phyloP scores from a whole-genome alignment of 129 eudicot genomes.

The Glebionis coronaria region DNA sequence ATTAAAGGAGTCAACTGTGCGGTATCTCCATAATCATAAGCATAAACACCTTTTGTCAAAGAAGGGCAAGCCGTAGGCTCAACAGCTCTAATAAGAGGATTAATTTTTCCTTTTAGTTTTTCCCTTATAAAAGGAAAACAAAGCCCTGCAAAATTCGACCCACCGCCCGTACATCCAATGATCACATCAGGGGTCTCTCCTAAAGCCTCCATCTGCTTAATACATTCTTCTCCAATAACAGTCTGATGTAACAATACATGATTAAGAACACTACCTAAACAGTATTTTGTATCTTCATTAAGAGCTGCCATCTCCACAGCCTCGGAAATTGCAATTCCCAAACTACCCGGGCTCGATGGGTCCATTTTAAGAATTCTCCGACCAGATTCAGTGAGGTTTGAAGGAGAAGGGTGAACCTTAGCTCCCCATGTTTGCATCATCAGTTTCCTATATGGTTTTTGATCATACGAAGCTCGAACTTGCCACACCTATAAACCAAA shows the following conservation, averaged over 20 bases:
- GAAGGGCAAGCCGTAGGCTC: conserved; percentile 98
- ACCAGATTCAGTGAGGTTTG: conserved; percentile 68
- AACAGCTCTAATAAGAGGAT: conserved; percentile 80
- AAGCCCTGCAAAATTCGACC: conserved; percentile 92
- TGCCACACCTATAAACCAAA: conserved; percentile 78
- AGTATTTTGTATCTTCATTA: conserved; percentile 72
- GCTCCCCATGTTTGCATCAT: conserved; percentile 99
- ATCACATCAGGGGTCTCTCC: conserved; percentile 95
- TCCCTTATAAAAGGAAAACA: conserved; percentile 89
- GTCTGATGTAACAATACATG: conserved; percentile 95
- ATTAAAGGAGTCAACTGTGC: conserved; percentile 90
- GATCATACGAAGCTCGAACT: conserved; percentile 94
- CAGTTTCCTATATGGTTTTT: conserved; percentile 83
- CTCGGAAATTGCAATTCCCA: conserved; percentile 95
- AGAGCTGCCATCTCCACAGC: conserved; percentile 86
- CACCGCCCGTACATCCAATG: conserved; percentile 97
- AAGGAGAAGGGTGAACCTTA: conserved; percentile 89
- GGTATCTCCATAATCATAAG: conserved; percentile 93
- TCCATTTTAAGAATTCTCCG: conserved; percentile 64
- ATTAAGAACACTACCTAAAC: conserved; percentile 92
- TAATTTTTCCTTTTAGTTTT: conserved; percentile 73
- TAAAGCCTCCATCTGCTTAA: conserved; percentile 81
- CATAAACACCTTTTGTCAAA: conserved; percentile 74
- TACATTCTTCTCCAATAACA: conserved; percentile 93
- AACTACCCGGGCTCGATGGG: conserved; percentile 87